A percentile compares a stretch with the other conserved stretches of the same genome.
phyloP scores from a whole-genome alignment of 352 stramenopile species.

The Phytophthora pinifolia region DNA sequence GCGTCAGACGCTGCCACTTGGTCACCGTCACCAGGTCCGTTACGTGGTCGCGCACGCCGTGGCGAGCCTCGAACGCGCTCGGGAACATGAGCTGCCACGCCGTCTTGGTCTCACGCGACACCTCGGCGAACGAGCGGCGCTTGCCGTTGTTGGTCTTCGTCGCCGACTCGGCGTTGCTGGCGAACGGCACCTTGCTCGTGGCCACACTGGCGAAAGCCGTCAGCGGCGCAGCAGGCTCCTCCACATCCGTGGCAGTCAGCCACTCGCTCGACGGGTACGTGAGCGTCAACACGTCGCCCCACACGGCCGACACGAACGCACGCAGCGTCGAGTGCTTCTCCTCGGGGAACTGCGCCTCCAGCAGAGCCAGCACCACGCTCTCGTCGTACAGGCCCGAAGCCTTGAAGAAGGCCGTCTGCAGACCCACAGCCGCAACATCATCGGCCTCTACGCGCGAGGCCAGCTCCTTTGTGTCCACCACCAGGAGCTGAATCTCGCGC shows the following conservation, averaged over 20 bases:
- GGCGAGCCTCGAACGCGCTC: constrained; percentile 45
- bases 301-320: constrained; percentile 61
- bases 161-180: constrained; percentile 10
- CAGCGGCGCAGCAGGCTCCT: constrained; percentile 14
- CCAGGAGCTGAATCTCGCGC: constrained; percentile 47
- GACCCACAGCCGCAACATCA: constrained; percentile 43
- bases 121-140: constrained; percentile 35
- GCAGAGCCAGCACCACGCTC: constrained; percentile 53
- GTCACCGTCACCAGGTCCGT: constrained; percentile 72
- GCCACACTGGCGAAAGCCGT: constrained; percentile 38
- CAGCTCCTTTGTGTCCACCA: constrained; percentile 56
- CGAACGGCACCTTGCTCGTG: constrained; percentile 53
- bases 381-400: constrained; percentile 58
- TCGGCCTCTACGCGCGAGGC: constrained; percentile 56
- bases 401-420: constrained; percentile 68
- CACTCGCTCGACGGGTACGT: constrained; percentile 52
- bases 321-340: constrained; percentile 49
- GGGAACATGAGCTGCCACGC: constrained; percentile 75
- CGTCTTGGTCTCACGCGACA: constrained; percentile 60
- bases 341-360: constrained; percentile 39
- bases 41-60: constrained; percentile 67
- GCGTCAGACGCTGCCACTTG: constrained; percentile 81
- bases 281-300: constrained; percentile 54
- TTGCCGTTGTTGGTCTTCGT: constrained; percentile 38
- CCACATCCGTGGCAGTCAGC: constrained; percentile 29